These are phyloP conservation scores for Metschnikowia corniflorae DNA, from an alignment of 805 yeast genomes.

Conservation along the genomic window DNA sequence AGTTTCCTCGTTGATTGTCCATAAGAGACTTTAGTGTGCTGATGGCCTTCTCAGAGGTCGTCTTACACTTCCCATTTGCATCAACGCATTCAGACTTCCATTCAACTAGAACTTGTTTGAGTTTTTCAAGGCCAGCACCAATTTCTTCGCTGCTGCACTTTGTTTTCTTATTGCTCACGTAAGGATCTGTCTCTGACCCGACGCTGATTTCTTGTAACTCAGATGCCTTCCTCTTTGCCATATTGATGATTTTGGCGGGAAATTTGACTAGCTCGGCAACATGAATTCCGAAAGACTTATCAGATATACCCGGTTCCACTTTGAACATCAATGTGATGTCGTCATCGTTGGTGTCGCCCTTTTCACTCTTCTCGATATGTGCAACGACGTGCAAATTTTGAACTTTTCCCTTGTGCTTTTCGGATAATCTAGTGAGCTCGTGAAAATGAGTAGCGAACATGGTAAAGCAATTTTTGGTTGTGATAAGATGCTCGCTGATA, in stretches of 20 bases:
- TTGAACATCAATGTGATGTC: constrained; percentile 87
- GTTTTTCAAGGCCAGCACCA: constrained; percentile 47
- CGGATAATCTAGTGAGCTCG: constrained; percentile 80
- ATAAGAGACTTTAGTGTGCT: constrained; percentile 36
- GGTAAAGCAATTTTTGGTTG: constrained; percentile 69
- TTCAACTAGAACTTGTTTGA: constrained; percentile 45
- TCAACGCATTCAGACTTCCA: constrained; percentile 51
- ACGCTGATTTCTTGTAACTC: constrained; percentile 66
- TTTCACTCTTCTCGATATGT: constrained; percentile 56
- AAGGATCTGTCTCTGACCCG: constrained; percentile 34
- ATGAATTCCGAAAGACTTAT: constrained; percentile 95
- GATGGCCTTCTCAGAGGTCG: constrained; percentile 38
- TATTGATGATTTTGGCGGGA: constrained; percentile 81
- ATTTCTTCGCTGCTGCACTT: constrained; percentile 53
- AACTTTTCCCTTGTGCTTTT: constrained; percentile 54
- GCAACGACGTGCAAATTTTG: constrained; percentile 91
- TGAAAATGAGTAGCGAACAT: constrained; percentile 97
- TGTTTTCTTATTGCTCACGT: constrained; percentile 45
- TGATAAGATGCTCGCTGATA: constrained; percentile 80
- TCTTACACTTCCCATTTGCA: constrained; percentile 19
- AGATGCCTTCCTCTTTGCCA: constrained; percentile 93
- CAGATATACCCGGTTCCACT: constrained; percentile 95
- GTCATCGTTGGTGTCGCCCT: constrained; percentile 36
- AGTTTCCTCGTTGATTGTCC: constrained; percentile 18
- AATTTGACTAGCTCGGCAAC: constrained; percentile 95